Evolutionary conservation across 805 yeast species (phyloP), one percentile per base, ranked within the genome.

Genomic region (Kuraishia capsulata): DNA sequence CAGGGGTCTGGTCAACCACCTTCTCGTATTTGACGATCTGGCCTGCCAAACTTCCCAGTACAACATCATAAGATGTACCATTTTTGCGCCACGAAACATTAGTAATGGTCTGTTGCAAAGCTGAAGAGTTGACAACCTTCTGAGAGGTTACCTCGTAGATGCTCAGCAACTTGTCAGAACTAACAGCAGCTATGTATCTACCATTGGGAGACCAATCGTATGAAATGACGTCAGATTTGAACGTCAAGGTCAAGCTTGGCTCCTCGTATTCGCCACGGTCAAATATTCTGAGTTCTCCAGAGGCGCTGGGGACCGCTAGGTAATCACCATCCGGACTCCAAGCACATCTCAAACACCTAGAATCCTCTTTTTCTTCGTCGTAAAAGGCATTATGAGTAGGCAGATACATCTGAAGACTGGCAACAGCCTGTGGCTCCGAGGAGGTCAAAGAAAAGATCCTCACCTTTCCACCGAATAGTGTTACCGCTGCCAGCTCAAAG

Each of bases 241-340:
- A 20, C 5, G 26, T 14, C 19, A 33, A 17, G 16, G 26, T 14
- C 6, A 17, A 17, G 23, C 20, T 17, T 28, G 47, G 37, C 14
- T 38, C 28, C 2, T 43, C 40, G 39, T 59, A 69, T 40, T 65
- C 53, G 18, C 55, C 48, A 39, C 74, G 55, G 39, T 61, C 56
- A 39, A 60, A 76, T 0, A 74, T 63, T 37, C 65, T 66, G 35
- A 81, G 65, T 14, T 6, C 2, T 66, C 59, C 34, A 65, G 61
- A 17, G 67, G 60, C 28, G 64, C 60, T 62, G 2, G 95, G 88
- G 16, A 85, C 50, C 2, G 88, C 86, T 35, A 87, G 63, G n/a
- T 64, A 55, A 38, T 73, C 73, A 14, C 95, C 95, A 38, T 70
- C 65, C 2, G 81, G 73, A 40, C 77, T 73, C 95, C 95, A 87